A percentile compares a stretch with the other conserved stretches of the same genome.
phyloP scores from a whole-genome alignment of 495 filamentous ascomycete genomes.

The Penicillium crystallinum region DNA sequence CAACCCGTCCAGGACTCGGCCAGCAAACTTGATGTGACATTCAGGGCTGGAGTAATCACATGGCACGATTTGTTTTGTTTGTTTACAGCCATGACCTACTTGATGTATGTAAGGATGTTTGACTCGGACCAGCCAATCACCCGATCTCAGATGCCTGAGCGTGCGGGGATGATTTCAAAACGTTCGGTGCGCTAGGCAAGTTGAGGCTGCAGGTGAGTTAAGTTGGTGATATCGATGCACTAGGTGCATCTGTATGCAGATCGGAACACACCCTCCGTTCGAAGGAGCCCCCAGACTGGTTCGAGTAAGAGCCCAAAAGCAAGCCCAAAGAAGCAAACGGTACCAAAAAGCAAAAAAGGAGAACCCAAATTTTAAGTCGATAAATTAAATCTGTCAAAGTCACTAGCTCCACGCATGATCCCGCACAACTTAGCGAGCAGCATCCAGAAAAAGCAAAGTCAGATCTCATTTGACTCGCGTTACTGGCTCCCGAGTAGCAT shows the following conservation, averaged over 20 bases:
- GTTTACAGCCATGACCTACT: neutral
- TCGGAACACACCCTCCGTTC: neutral
- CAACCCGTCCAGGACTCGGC: too few relatives aligned
- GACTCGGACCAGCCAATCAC: neutral
- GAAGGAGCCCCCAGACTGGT: neutral
- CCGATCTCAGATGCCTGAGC: neutral
- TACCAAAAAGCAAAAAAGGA: neutral
- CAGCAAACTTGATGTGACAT: neutral
- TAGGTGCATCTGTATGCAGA: slow-evolving; percentile 4
- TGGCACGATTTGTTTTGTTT: slow-evolving; percentile 3
- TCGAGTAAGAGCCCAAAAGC: neutral
- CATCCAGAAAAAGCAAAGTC: slow-evolving; percentile 7
- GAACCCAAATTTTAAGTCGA: neutral
- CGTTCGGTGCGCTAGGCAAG: neutral
- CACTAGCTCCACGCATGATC: slow-evolving; percentile 6
- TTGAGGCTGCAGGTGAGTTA: neutral
- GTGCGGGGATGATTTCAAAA: neutral
- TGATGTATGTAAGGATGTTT: neutral
- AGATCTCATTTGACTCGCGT: slow-evolving; percentile 1
- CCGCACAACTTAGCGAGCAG: slow-evolving; percentile 4
- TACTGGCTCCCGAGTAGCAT: neutral
- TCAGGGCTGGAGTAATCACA: slow-evolving; percentile 2
- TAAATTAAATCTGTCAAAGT: slow-evolving; percentile 1
- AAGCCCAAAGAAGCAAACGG: neutral
- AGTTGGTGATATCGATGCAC: slow-evolving; percentile 2